These are phyloP conservation scores for Blastomyces emzantsi DNA, from an alignment of 2,329 filamentous ascomycete species.

Conservation along the genomic window DNA sequence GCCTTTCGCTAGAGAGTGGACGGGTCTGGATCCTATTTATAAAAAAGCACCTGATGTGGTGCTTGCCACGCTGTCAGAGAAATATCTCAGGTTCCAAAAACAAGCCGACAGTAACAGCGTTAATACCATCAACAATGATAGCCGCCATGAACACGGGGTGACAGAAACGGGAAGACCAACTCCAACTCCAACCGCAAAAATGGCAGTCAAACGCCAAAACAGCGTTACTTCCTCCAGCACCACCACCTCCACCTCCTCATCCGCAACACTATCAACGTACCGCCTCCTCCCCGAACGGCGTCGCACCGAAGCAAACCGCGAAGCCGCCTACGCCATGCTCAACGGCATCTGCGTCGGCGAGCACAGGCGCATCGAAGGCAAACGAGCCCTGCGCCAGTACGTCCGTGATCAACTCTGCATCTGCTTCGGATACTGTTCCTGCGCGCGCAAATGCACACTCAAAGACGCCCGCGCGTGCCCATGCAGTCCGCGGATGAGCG, in stretches of 20 bases:
- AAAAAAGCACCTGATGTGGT: conserved; percentile 23
- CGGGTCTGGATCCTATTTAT: conserved; percentile 23
- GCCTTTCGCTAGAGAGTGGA: conserved; percentile 26
- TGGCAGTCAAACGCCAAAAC: background rate
- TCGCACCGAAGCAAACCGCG: conserved; percentile 24
- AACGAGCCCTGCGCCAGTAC: conserved; percentile 21
- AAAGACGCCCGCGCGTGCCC: conserved; percentile 26
- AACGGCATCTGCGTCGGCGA: conserved; percentile 31
- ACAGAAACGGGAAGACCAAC: background rate
- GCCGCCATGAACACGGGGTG: background rate
- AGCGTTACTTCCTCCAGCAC: conserved; percentile 1
- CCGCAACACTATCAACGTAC: conserved; percentile 2
- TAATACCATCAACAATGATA: background rate
- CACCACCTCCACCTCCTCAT: conserved; percentile 5
- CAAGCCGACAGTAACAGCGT: conserved; percentile 2
- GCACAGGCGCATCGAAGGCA: conserved; percentile 23
- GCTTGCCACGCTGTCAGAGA: conserved; percentile 29
- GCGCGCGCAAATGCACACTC: conserved; percentile 27
- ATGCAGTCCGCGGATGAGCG: conserved; percentile 28
- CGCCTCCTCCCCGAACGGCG: conserved; percentile 18
- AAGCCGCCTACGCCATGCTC: conserved; percentile 27
- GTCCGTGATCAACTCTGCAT: conserved; percentile 30
- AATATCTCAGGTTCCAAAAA: conserved; percentile 25
- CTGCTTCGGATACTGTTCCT: conserved; percentile 27
- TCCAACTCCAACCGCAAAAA: background rate